Conservation (phyloP, 2,329 filamentous ascomycete genomes). For the Fonsecaea nubica region DNA sequence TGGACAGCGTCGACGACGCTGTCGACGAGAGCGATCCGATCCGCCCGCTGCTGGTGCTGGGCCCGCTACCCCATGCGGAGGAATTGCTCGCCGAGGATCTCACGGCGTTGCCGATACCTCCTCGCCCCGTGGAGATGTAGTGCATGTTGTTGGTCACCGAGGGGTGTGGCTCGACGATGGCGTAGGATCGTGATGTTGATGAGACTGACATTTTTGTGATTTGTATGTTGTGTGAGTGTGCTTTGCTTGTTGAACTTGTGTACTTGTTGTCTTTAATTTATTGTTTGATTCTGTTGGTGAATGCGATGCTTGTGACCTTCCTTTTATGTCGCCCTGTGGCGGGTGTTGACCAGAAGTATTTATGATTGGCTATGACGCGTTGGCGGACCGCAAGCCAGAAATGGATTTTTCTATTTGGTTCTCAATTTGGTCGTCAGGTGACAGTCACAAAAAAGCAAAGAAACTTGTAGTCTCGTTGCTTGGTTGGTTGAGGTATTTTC, state of each 20-base stretch:
- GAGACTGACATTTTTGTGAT: slow-evolving; percentile 43
- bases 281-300: background rate
- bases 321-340: background rate
- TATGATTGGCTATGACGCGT: slow-evolving; percentile 9
- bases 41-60: slow-evolving; percentile 48
- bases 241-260: background rate
- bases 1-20: slow-evolving; percentile 47
- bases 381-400: background rate
- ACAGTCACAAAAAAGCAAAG: background rate
- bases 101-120: slow-evolving; percentile 69
- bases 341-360: slow-evolving; percentile 8
- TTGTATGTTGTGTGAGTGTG: slow-evolving; percentile 20
- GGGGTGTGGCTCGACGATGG: slow-evolving; percentile 67
- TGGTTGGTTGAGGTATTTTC: slow-evolving; percentile 1
- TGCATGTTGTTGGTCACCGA: slow-evolving; percentile 55
- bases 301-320: background rate
- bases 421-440: background rate
- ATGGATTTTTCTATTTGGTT: background rate
- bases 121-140: slow-evolving; percentile 63
- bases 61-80: slow-evolving; percentile 41
- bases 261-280: background rate
- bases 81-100: slow-evolving; percentile 52
- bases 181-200: slow-evolving; percentile 53
- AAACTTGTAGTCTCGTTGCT: background rate
- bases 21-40: slow-evolving; percentile 31